These are phyloP conservation scores for Cercospora zeina DNA, from an alignment of 2,329 filamentous ascomycete genomes.

Conservation along the genomic window DNA sequence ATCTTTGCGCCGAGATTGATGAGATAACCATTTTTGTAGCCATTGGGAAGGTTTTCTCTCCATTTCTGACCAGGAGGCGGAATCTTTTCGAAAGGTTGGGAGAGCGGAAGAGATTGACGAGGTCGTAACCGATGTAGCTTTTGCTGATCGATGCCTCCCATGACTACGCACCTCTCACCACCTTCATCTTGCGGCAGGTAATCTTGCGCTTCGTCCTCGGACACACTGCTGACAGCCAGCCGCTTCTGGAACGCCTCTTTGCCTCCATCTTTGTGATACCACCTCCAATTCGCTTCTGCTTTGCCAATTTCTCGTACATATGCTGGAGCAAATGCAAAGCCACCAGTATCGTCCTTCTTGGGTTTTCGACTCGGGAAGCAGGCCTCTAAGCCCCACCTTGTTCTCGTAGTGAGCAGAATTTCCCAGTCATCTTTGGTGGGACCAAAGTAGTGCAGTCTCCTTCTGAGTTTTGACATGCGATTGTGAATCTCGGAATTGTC, in stretches of 20 bases:
- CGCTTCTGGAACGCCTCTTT: slow-evolving; percentile 45
- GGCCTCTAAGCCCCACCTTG: slow-evolving; percentile 55
- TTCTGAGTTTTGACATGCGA: slow-evolving; percentile 44
- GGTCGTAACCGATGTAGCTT: slow-evolving; percentile 46
- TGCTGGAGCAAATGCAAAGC: slow-evolving; percentile 49
- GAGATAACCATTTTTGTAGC: slow-evolving; percentile 51
- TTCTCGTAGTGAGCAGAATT: slow-evolving; percentile 50
- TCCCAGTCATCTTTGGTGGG: slow-evolving; percentile 52
- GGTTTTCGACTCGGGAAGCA: slow-evolving; percentile 53
- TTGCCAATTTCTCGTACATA: slow-evolving; percentile 48
- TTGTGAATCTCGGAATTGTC: slow-evolving; percentile 29
- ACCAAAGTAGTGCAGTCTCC: slow-evolving; percentile 55
- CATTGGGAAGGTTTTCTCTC: slow-evolving; percentile 12
- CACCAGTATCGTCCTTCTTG: slow-evolving; percentile 39
- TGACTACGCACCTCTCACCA: slow-evolving; percentile 48
- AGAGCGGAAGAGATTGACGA: slow-evolving; percentile 48
- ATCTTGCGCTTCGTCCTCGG: slow-evolving; percentile 40
- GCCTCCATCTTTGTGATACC: slow-evolving; percentile 53
- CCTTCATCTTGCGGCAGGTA: slow-evolving; percentile 47
- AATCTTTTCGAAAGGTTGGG: slow-evolving; percentile 47
- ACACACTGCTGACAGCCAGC: slow-evolving; percentile 46
- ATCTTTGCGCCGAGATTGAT: slow-evolving; percentile 58
- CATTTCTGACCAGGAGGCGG: slow-evolving; percentile 20
- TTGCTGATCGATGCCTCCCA: slow-evolving; percentile 53
- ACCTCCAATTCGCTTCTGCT: slow-evolving; percentile 52